phyloP scores from a whole-genome alignment of 164 flowering plant genomes.

The Warburgia ugandensis region DNA sequence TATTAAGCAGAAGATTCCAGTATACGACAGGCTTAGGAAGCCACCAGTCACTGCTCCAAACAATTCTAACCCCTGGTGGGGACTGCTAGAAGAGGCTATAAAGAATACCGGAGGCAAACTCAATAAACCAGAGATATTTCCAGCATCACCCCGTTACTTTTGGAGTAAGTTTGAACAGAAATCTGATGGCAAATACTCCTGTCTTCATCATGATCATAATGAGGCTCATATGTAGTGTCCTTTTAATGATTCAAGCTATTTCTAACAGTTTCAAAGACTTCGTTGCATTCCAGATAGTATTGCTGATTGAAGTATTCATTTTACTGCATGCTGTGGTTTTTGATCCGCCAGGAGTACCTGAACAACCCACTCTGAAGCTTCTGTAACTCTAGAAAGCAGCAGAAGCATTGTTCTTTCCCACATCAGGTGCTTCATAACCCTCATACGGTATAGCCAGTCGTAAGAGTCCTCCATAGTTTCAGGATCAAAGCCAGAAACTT shows the following conservation, averaged over 20 bases:
- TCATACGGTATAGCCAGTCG: too few species aligned
- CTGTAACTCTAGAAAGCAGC: too few species aligned
- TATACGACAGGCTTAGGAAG: conserved; percentile 50
- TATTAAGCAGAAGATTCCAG: conserved; percentile 60
- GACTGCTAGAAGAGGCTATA: conserved; percentile 58
- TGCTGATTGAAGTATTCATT: too few species aligned
- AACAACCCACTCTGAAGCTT: too few species aligned
- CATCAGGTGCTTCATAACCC: too few species aligned
- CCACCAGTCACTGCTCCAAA: conserved; percentile 55
- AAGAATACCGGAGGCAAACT: conserved; percentile 60
- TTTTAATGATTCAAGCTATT: neutral
- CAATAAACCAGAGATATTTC: conserved; percentile 79
- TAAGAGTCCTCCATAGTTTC: too few species aligned
- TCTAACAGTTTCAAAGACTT: neutral
- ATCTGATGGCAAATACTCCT: conserved; percentile 88
- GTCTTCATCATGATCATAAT: conserved; percentile 88
- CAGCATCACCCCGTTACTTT: conserved; percentile 84
- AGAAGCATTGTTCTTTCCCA: too few species aligned
- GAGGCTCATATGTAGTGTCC: conserved; percentile 44
- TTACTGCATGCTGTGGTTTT: too few species aligned
- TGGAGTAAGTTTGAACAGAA: conserved; percentile 57
- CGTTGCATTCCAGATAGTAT: too few species aligned
- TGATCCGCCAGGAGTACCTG: too few species aligned
- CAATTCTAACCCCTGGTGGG: conserved; percentile 88
- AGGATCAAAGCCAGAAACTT: too few species aligned